Conservation (phyloP, 1,139 yeast genomes). For the Magnusiomyces magnusii region DNA sequence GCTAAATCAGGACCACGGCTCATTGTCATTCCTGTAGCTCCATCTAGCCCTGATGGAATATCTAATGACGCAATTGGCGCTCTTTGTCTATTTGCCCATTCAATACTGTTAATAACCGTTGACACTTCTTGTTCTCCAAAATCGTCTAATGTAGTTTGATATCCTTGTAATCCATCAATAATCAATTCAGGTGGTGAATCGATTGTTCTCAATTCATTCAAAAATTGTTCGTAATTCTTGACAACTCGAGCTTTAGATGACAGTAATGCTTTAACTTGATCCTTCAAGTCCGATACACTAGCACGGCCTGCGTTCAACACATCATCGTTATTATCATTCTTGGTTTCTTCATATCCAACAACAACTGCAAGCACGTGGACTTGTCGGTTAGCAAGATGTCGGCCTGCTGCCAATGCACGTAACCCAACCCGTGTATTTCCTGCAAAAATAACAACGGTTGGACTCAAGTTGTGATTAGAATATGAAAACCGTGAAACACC, state of each 20-base stretch:
- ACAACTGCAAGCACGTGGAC: slow-evolving; percentile 57
- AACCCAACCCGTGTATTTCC: slow-evolving; percentile 73
- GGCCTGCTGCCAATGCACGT: slow-evolving; percentile 70
- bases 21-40: slow-evolving; percentile 60
- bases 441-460: slow-evolving; percentile 60
- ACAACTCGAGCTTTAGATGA: slow-evolving; percentile 47
- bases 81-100: slow-evolving; percentile 60
- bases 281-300: slow-evolving; percentile 13
- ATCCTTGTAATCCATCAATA: slow-evolving; percentile 78
- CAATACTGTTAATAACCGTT: slow-evolving; percentile 42
- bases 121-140: slow-evolving; percentile 44
- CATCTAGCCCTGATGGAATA: slow-evolving; percentile 78
- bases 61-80: slow-evolving; percentile 62
- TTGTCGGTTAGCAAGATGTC: slow-evolving; percentile 71
- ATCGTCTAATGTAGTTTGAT: slow-evolving; percentile 56
- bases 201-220: slow-evolving; percentile 37
- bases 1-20: slow-evolving; percentile 10
- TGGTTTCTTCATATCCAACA: slow-evolving; percentile 29
- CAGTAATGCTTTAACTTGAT: slow-evolving; percentile 50
- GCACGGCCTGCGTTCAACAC: slow-evolving; percentile 14
- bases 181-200: slow-evolving; percentile 74
- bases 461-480: slow-evolving; percentile 68
- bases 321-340: slow-evolving; percentile 25
- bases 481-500: slow-evolving; percentile 55
- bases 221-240: slow-evolving; percentile 34